phyloP scores from a whole-genome alignment of 2,329 filamentous ascomycete genomes.

The Herpomyces periplanetae region DNA sequence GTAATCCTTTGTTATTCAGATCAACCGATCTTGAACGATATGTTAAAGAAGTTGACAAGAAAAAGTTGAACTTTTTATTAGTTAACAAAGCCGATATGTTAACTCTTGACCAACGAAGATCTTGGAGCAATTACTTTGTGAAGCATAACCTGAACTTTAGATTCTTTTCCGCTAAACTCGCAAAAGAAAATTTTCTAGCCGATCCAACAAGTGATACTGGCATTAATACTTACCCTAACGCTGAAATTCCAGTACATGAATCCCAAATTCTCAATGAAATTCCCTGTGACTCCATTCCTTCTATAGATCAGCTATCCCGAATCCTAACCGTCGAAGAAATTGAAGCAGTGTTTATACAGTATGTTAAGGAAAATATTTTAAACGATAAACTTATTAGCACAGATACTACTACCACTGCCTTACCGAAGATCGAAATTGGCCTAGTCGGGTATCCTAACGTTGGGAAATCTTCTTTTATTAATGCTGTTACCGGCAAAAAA shows the following conservation, averaged over 20 bases:
- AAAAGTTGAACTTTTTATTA: slow-evolving; percentile 59
- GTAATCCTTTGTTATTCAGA: slow-evolving; percentile 71
- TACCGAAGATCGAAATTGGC: slow-evolving; percentile 53
- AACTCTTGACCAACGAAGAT: slow-evolving; percentile 37
- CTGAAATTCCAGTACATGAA: slow-evolving; percentile 7
- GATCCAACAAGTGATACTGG: no score
- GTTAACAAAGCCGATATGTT: slow-evolving; percentile 99
- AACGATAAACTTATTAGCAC: no score
- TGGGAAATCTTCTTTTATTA: slow-evolving; percentile 95
- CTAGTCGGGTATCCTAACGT: slow-evolving; percentile 94
- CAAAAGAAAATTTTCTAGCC: no score
- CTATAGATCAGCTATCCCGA: slow-evolving; percentile 14
- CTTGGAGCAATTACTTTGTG: slow-evolving; percentile 60
- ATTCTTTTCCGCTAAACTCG: slow-evolving; percentile 78
- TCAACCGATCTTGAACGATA: slow-evolving; percentile 76
- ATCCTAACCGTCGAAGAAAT: slow-evolving; percentile 79
- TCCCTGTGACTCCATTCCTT: slow-evolving; percentile 5
- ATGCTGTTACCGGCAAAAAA: slow-evolving; percentile 86
- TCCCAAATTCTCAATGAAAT: slow-evolving; percentile 3
- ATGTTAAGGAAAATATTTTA: slow-evolving; percentile 23
- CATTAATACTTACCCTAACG: no score
- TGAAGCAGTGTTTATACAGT: slow-evolving; percentile 45
- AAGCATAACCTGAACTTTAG: slow-evolving; percentile 47
- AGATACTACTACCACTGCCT: slow-evolving; percentile 10
- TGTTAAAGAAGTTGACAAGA: slow-evolving; percentile 57